Evolutionary conservation across 768 basidiomycete genomes (phyloP).

Genomic region (Pleurotus tuoliensis): DNA sequence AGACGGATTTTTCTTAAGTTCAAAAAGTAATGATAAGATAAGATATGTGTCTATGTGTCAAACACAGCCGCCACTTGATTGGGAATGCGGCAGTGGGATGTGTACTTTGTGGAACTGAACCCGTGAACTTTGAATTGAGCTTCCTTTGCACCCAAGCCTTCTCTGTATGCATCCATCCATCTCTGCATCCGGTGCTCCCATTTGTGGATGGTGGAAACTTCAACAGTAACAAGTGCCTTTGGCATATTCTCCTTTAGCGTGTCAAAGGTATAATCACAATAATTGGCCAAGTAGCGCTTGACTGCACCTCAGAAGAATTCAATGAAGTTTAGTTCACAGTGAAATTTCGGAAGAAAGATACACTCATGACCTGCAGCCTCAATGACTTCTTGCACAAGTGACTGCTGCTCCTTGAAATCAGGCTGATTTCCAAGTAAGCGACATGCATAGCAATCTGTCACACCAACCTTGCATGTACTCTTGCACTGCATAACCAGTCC

Average conservation of each 20-base stretch:
- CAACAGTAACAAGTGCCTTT: constrained; percentile 18
- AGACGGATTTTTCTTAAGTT: constrained; percentile 14
- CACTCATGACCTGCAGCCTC: constrained; percentile 7
- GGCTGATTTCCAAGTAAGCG: constrained; percentile 1
- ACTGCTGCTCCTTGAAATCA: constrained; percentile 9
- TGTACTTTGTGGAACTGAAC: constrained; percentile 28
- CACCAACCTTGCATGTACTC: constrained; percentile 2
- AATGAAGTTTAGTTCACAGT: constrained; percentile 10
- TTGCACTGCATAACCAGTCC: constrained; percentile 9
- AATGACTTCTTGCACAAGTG: constrained; percentile 10
- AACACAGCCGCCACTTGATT: constrained; percentile 7
- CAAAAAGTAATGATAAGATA: no score
- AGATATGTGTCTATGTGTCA: no score
- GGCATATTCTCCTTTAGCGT: constrained; percentile 22
- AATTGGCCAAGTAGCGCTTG: constrained; percentile 14
- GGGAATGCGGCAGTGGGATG: constrained; percentile 20
- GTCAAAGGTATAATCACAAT: constrained; percentile 22
- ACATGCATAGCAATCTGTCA: background rate
- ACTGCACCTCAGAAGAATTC: constrained; percentile 10
- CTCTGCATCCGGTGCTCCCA: constrained; percentile 29
- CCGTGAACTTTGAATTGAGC: constrained; percentile 25
- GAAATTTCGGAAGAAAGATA: constrained; percentile 8
- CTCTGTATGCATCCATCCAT: constrained; percentile 30
- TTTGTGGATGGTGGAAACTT: constrained; percentile 21
- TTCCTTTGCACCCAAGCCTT: constrained; percentile 17